phyloP scores from a whole-genome alignment of 495 filamentous ascomycete species.

The Podospora australis region DNA sequence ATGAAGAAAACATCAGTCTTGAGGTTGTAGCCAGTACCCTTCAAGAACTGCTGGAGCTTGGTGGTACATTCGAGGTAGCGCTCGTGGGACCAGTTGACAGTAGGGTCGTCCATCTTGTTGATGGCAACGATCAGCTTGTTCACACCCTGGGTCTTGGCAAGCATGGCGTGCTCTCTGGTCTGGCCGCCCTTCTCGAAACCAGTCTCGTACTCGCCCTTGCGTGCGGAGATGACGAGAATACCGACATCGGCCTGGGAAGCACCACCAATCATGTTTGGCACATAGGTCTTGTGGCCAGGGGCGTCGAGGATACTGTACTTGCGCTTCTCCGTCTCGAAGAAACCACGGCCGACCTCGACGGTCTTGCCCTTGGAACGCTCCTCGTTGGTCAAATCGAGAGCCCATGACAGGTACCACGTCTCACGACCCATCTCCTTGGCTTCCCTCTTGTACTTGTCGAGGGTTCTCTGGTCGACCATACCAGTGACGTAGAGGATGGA shows the following conservation, averaged over 20 bases:
- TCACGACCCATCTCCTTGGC: slow-evolving; percentile 94
- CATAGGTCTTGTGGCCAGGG: slow-evolving; percentile 93
- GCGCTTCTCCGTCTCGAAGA: slow-evolving; percentile 88
- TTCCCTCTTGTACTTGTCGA: slow-evolving; percentile 96
- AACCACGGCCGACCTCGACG: slow-evolving; percentile 92
- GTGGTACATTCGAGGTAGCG: slow-evolving; percentile 87
- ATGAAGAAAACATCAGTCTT: slow-evolving; percentile 91
- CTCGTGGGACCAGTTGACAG: slow-evolving; percentile 89
- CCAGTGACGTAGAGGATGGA: slow-evolving; percentile 87
- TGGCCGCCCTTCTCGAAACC: slow-evolving; percentile 99
- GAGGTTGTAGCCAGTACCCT: slow-evolving; percentile 82
- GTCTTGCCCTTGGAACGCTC: slow-evolving; percentile 97
- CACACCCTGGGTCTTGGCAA: slow-evolving; percentile 97
- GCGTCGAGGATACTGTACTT: slow-evolving; percentile 93
- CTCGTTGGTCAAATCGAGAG: slow-evolving; percentile 91
- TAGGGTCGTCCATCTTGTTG: slow-evolving; percentile 98
- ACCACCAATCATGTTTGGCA: slow-evolving; percentile 94
- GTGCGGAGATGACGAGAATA: slow-evolving; percentile 90
- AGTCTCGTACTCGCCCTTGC: slow-evolving; percentile 98
- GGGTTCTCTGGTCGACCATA: slow-evolving; percentile 97
- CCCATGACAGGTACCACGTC: slow-evolving; percentile 98
- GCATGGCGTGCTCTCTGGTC: slow-evolving; percentile 91
- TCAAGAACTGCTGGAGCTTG: slow-evolving; percentile 83
- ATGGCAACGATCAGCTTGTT: slow-evolving; percentile 89
- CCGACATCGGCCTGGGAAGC: slow-evolving; percentile 93